Conservation (phyloP, 129 eudicot species). For the Glebionis coronaria region DNA sequence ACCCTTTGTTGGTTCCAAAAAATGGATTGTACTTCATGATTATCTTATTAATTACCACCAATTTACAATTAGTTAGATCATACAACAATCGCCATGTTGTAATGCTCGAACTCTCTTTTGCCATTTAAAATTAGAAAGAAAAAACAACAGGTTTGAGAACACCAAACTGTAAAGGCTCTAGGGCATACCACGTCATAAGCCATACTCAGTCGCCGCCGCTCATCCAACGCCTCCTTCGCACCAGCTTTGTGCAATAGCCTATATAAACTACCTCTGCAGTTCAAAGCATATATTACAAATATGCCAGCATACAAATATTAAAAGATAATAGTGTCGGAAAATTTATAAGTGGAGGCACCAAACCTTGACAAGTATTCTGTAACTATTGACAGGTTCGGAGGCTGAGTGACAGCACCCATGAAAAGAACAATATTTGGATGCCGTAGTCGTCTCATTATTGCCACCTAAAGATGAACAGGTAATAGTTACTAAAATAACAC, state of each 20-base stretch:
- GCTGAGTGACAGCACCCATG: slow-evolving; percentile 90
- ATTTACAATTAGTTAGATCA: no score
- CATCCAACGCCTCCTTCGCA: slow-evolving; percentile 66
- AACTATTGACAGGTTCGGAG: slow-evolving; percentile 79
- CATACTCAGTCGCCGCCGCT: slow-evolving; percentile 73
- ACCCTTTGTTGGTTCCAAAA: no score
- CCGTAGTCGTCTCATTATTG: slow-evolving; percentile 78
- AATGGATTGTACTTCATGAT: no score
- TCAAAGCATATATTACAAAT: slow-evolving; percentile 12
- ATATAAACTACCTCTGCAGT: slow-evolving; percentile 79
- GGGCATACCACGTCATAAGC: slow-evolving; percentile 80
- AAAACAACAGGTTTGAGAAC: slow-evolving; percentile 16
- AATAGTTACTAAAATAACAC: slow-evolving; percentile 13
- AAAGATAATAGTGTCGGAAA: no score
- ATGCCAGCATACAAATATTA: not conserved
- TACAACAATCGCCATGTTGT: no score
- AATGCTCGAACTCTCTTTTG: not conserved
- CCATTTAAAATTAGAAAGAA: not conserved
- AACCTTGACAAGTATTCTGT: slow-evolving; percentile 86
- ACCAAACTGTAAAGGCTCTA: not conserved
- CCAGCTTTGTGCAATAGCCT: slow-evolving; percentile 73
- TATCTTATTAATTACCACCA: no score
- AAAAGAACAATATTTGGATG: slow-evolving; percentile 89
- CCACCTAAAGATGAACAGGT: slow-evolving; percentile 47
- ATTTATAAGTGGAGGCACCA: slow-evolving; percentile 10